Evolutionary conservation across 805 yeast genomes (phyloP), one percentile per base, ranked within the genome.

Genomic region (Wickerhamomyces rabaulensis): DNA sequence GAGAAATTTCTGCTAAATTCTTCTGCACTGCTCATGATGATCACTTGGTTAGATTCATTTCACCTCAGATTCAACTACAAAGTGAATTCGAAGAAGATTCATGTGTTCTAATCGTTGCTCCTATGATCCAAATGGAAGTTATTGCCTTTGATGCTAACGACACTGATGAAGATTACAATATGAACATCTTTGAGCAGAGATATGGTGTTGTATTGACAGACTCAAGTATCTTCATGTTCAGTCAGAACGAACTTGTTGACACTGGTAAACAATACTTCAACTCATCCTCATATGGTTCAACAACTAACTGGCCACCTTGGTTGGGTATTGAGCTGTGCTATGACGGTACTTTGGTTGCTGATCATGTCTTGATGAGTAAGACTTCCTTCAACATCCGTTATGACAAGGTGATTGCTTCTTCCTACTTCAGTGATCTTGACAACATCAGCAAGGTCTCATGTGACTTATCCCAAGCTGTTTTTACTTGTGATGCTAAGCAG

Each of bases 261-360:
- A 62, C 71, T 20, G 69, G 73, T 6, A 71, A 71, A 43, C 56
- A 73, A 9, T 69, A 73, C 27, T 73, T 76, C 54, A 74, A 76
- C 39, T 64, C 68, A 12, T 64, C 66, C 12, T 67, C 76, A 2
- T 90, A 88, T 64, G 94, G 96, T 1, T 76, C 86, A 2, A 63
- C 57, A 6, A 47, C 65, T 4, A 68, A 68, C 17, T 91, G 97
- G 97, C 97, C 97, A 3, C 95, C 96, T 0, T 91, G 96, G 89
- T 63, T 90, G 29, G 89, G 91, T 2, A 61, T 79, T 41, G 95
- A 88, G 56, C 69, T 82, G 20, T 79, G 87, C 51, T 75, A 79
- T 51, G 80, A 81, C 43, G 70, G 77, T 17, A 70, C 74, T 0
- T 56, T 73, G 2, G 64, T 79, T 49, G 58, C 66, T 10, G 70